Base-by-base conservation (phyloP, 2,329 filamentous ascomycete genomes). In the Cercospora janseana region DNA sequence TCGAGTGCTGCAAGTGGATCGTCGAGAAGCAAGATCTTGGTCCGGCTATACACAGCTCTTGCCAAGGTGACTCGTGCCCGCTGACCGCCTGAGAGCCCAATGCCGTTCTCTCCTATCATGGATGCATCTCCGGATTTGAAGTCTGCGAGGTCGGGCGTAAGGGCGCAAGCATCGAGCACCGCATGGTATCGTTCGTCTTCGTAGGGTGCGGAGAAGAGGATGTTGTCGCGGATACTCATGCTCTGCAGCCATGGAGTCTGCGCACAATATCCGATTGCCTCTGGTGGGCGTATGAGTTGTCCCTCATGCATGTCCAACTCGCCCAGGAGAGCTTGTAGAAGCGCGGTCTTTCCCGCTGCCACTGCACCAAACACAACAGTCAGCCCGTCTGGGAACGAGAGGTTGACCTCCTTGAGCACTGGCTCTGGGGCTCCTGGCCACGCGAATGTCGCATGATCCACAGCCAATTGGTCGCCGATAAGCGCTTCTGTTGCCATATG, bases 341-440 rank as follows among this genome's bases (percentile, higher is more conserved):
- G 64, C 4, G 80, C 80, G 3, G 81, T 81, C 63, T 86, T 86
- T 1, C 82, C 82, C 6, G 80, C 70, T 2, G 79, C 82, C 1
- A 85, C 81, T 58, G 82, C 79, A n/a, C 82, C 82, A 56, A 73
- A 79, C 2, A 86, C 70, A 8, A 85, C 76, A 1, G 79, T 83
- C 21, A 86, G 59, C 0, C 82, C 82, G 12, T 62, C 61, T 0
- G 78, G 72, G 23, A 85, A 82, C 0, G 71, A 72, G 2, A 85
- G 50, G 27, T 71, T 76, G 12, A 85, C 67, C 40, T 81, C 66
- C 15, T 70, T 68, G 0, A 86, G 71, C 0, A 85, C 78, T 3
- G 78, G 72, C 6, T 76, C 74, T 2, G 75, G 65, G 0, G 79
- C 79, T 0, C 87, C 87, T 0, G 90, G 88, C 85, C 90, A 95